These are phyloP conservation scores for Chenopodium album DNA, from an alignment of 148 eudicot species.

Conservation along the genomic window DNA sequence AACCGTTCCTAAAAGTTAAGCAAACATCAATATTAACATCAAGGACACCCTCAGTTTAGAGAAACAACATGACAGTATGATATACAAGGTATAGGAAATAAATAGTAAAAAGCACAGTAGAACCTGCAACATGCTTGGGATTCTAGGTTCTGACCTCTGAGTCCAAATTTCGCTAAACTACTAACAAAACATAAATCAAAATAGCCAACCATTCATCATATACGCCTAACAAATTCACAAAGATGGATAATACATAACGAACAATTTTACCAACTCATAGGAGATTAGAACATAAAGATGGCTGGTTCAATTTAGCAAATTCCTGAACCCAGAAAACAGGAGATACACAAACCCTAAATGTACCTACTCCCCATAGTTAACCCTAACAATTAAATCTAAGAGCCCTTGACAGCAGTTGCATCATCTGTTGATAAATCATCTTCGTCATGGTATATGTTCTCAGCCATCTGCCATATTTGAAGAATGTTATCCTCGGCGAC, in stretches of 20 bases:
- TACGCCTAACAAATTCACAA: constrained; percentile 14
- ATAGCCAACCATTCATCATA: constrained; percentile 2
- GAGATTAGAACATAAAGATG: background rate
- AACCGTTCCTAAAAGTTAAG: background rate
- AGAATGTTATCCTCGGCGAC: constrained; percentile 89
- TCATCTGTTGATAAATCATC: constrained; percentile 63
- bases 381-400: constrained; percentile 28
- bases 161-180: background rate
- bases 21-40: background rate
- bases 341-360: constrained; percentile 1
- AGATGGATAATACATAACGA: background rate
- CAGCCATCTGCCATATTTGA: constrained; percentile 97
- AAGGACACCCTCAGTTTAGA: background rate
- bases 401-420: constrained; percentile 31
- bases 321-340: background rate
- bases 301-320: background rate
- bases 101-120: background rate
- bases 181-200: background rate
- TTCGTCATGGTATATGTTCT: constrained; percentile 79
- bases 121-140: background rate
- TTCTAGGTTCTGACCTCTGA: background rate
- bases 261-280: constrained; percentile 6
- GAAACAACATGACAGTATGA: background rate
- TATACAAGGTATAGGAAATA: constrained; percentile 1
- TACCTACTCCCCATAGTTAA: constrained; percentile 4